Percentiles rank a stretch among this genome's conserved stretches.
phyloP scores from a whole-genome alignment of 2,329 filamentous ascomycete genomes.

The Fonsecaea pedrosoi region DNA sequence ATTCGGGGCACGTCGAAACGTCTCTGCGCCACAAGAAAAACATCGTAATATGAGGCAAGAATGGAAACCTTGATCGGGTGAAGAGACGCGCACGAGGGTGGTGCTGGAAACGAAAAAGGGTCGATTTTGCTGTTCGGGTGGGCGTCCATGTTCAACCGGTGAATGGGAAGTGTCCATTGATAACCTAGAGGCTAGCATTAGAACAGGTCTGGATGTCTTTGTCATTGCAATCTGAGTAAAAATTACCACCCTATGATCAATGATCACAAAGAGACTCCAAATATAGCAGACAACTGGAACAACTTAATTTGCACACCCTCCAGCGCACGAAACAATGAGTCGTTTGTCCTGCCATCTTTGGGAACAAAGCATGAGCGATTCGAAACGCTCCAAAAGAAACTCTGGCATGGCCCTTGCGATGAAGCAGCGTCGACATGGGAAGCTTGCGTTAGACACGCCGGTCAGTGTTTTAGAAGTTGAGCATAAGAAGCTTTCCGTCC shows the following conservation, averaged over 20 bases:
- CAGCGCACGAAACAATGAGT: neutral
- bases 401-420: neutral
- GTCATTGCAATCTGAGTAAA: neutral
- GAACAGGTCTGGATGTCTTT: constrained; percentile 6
- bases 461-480: neutral
- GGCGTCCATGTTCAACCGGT: neutral
- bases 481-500: neutral
- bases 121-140: neutral
- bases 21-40: constrained; percentile 17
- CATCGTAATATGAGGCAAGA: constrained; percentile 11
- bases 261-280: constrained; percentile 13
- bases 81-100: neutral
- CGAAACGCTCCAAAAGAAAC: neutral
- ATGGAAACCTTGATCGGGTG: neutral
- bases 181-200: neutral
- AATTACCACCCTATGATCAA: neutral
- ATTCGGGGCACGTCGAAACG: constrained; percentile 6
- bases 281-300: constrained; percentile 6
- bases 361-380: neutral
- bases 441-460: neutral
- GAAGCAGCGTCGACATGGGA: neutral
- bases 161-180: neutral
- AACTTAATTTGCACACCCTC: neutral
- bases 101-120: neutral
- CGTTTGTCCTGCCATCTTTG: neutral